Evolutionary conservation across 2,329 filamentous ascomycete genomes (phyloP).

Genomic region (Colletotrichum lini): DNA sequence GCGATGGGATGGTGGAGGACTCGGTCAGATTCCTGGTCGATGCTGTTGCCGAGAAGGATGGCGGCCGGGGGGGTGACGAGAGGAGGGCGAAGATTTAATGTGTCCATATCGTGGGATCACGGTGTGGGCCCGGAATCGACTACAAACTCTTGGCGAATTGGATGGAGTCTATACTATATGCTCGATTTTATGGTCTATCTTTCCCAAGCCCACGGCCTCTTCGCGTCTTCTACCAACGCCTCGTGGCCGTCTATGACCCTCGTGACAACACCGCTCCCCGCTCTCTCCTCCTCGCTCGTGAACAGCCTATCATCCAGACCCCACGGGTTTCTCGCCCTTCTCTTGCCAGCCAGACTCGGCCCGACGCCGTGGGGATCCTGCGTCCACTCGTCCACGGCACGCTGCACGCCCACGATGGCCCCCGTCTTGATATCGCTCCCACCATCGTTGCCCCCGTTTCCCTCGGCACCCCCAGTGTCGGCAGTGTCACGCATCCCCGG

Average conservation of each 20-base stretch:
- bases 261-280: conserved; percentile 56
- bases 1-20: conserved; percentile 75
- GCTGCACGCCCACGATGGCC: conserved; percentile 58
- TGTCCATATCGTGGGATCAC: not conserved
- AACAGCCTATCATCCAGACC: conserved; percentile 61
- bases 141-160: not conserved
- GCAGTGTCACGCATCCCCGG: conserved; percentile 56
- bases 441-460: conserved; percentile 23
- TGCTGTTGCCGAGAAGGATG: conserved; percentile 54
- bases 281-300: conserved; percentile 49
- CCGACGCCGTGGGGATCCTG: conserved; percentile 67
- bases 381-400: conserved; percentile 64
- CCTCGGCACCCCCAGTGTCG: not conserved
- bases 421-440: conserved; percentile 52
- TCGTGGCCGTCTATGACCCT: conserved; percentile 54
- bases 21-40: conserved; percentile 74
- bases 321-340: conserved; percentile 66
- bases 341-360: conserved; percentile 61
- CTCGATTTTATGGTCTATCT: not conserved
- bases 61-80: conserved; percentile 40
- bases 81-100: conserved; percentile 50
- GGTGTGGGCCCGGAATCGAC: not conserved
- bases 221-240: conserved; percentile 55
- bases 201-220: conserved; percentile 57
- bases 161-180: not conserved